A percentile compares a stretch with the other conserved stretches of the same genome.
phyloP scores from a whole-genome alignment of 139 green algal genomes.

The Chlamydomonas incerta region DNA sequence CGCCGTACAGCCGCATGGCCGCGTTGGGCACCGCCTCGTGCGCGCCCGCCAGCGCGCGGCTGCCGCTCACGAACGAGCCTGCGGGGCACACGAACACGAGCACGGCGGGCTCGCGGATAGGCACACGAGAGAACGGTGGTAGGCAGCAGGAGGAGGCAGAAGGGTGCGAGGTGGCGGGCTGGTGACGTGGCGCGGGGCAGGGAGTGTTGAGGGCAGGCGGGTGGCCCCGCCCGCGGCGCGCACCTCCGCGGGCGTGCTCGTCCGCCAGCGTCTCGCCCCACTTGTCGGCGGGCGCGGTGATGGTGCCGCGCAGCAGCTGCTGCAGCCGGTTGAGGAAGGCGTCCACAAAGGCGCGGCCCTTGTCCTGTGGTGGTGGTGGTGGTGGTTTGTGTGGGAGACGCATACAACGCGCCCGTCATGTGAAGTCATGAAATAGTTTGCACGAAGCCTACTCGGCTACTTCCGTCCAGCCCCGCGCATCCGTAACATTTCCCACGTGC shows the following conservation, averaged over 20 bases:
- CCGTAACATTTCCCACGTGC: too few relatives aligned
- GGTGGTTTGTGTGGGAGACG: too few relatives aligned
- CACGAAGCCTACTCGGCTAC: too few relatives aligned
- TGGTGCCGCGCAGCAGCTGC: slow-evolving; percentile 87
- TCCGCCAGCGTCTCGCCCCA: slow-evolving; percentile 96
- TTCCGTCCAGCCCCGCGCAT: too few relatives aligned
- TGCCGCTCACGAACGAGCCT: slow-evolving; percentile 84
- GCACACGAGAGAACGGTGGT: too few relatives aligned
- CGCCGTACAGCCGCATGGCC: slow-evolving; percentile 95
- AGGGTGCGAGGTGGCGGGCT: too few relatives aligned
- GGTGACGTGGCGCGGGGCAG: too few relatives aligned
- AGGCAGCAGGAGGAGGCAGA: too few relatives aligned
- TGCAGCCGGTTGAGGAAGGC: slow-evolving; percentile 86
- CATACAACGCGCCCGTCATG: too few relatives aligned
- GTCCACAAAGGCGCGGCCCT: slow-evolving; percentile 84
- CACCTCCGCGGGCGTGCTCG: slow-evolving; percentile 90
- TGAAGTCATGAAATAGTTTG: too few relatives aligned
- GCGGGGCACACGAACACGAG: too few relatives aligned
- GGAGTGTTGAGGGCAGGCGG: neutral
- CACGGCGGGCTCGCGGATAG: too few relatives aligned
- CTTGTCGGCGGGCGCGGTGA: slow-evolving; percentile 79
- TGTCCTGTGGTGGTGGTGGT: slow-evolving; percentile 69
- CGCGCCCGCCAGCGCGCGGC: slow-evolving; percentile 58
- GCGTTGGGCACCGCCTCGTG: slow-evolving; percentile 82
- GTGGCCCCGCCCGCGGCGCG: neutral